Percentiles rank a stretch among this genome's conserved stretches.
Evolutionary conservation across 495 filamentous ascomycete species (phyloP).

Genomic region (Amphirosellinia nigrospora): DNA sequence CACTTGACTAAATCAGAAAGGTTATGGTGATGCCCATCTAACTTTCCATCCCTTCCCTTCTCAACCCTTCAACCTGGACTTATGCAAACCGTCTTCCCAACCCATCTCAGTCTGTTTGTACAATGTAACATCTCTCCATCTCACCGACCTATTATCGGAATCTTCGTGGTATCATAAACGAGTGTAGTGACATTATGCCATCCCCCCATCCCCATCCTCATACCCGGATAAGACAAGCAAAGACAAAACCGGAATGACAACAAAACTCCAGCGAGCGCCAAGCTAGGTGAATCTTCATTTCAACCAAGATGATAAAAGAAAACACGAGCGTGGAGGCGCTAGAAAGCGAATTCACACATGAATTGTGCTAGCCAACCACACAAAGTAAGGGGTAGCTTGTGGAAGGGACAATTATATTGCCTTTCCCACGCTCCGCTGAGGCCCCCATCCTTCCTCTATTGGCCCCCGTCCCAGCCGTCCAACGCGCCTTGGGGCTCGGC

Average conservation of each 20-base stretch:
- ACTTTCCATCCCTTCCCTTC: not conserved
- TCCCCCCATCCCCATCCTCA: not conserved
- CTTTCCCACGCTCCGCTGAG: conserved; percentile 46
- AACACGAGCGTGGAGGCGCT: not conserved
- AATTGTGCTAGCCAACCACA: not conserved
- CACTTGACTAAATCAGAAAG: not conserved
- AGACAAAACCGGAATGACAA: not conserved
- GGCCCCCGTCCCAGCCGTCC: conserved; percentile 21
- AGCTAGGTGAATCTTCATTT: not conserved
- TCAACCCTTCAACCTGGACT: not conserved
- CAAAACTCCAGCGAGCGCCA: conserved; percentile 13
- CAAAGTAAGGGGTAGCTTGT: not conserved
- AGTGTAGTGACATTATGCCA: conserved; percentile 21
- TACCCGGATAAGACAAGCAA: not conserved
- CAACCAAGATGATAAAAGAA: not conserved
- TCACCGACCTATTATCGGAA: not conserved
- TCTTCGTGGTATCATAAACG: conserved; percentile 21
- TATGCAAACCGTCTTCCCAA: not conserved
- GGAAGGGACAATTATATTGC: conserved; percentile 38
- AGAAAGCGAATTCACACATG: not conserved
- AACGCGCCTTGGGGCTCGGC: conserved; percentile 31
- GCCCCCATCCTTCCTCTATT: conserved; percentile 31
- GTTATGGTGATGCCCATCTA: not conserved
- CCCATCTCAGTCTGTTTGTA: not conserved
- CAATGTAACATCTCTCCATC: not conserved